Evolutionary conservation across 2,329 filamentous ascomycete genomes (phyloP), one percentile per base, ranked within the genome.

Genomic region (Eurotiales sp.): DNA sequence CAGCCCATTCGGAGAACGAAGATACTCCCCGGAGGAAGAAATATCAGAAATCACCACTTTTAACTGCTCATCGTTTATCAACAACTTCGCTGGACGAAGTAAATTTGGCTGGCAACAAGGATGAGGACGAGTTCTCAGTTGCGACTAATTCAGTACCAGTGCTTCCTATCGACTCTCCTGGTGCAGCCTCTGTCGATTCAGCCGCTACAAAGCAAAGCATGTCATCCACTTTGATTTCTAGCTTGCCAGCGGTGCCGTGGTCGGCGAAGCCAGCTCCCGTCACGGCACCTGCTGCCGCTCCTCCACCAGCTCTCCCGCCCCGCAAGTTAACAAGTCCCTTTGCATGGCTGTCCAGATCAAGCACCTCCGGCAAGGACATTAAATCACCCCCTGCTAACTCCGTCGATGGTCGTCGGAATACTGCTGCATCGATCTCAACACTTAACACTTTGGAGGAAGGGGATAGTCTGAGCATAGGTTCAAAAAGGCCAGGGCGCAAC

Each of bases 281-380:
- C 19, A 65, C 71, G 12, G 50, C 48, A 50, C 65, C 70, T 34
- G 66, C 69, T 23, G 66, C 73, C 32, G 66, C 71, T 21, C 67
- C 70, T 40, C 67, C 72, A 17, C 67, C 70, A 3, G 61, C 66
- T 22, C 66, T 71, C 36, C 66, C 74, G 58, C 41, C 39, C 36
- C 79, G 90, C 63, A 95, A 93, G 68, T 80, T 95, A 50, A 91
- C 88, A 8, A 89, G 88, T 59, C 89, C 87, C n/a, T 95, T 95
- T 61, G 83, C 88, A 34, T 92, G 88, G 85, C 79, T 95, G 34
- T 89, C 88, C 27, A 78, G 89, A 58, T 81, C 83, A 21, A 71
- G 69, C 23, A 68, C 70, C 10, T 77, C 78, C 30, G 51, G 41
- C 14, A 80, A 78, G 64, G 81, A 80, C 47, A 67, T 75, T 37